Percentiles rank a stretch among this genome's conserved stretches.
These are phyloP conservation scores for Breviolum minutum DNA, from an alignment of 73 alveolate genomes.

Conservation along the genomic window DNA sequence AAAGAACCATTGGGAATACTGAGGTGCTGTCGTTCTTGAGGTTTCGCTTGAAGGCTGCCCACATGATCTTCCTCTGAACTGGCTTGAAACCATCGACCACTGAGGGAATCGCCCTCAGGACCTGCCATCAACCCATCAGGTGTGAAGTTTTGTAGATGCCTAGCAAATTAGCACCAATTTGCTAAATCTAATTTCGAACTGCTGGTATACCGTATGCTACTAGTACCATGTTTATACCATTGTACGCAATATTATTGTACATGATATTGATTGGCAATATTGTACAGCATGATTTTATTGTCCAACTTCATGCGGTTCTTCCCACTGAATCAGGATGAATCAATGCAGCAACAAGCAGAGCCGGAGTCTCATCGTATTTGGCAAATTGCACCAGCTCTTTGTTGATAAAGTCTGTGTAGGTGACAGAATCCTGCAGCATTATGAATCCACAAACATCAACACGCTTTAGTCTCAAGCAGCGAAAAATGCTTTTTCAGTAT, in stretches of 20 bases:
- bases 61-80: conserved; percentile 99
- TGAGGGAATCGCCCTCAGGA: conserved; percentile 99
- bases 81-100: conserved; percentile 99
- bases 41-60: conserved; percentile 99
- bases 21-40: conserved; percentile 97
- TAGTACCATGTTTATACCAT: too few species aligned
- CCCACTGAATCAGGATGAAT: too few species aligned
- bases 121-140: conserved; percentile 4
- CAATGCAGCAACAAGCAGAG: background rate
- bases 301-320: too few species aligned
- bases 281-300: too few species aligned
- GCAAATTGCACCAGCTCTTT: conserved; percentile 98
- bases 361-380: conserved; percentile 81
- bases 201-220: background rate
- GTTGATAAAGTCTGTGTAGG: conserved; percentile 98
- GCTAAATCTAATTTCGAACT: background rate
- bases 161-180: background rate
- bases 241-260: too few species aligned
- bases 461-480: background rate
- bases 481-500: background rate
- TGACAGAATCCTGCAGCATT: conserved; percentile 96
- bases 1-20: background rate
- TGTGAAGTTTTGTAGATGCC: background rate
- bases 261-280: too few species aligned
- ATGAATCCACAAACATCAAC: background rate